Conservation (phyloP, 768 basidiomycete genomes). For the Boletus vinaceobasis region DNA sequence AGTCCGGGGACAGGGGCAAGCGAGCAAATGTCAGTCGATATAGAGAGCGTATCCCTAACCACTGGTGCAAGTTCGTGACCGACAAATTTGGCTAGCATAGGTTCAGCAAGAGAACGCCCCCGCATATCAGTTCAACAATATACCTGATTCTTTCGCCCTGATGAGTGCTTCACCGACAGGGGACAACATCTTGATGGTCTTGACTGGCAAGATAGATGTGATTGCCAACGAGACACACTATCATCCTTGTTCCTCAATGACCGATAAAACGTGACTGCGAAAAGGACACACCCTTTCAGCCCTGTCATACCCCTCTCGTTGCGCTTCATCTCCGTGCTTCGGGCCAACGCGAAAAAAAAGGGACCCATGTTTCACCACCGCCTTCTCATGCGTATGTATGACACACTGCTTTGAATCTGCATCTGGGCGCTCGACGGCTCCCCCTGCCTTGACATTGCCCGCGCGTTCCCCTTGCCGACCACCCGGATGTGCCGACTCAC, state of each 20-base stretch:
- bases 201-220: slow-evolving; percentile 22
- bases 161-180: slow-evolving; percentile 23
- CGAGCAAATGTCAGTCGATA: slow-evolving; percentile 37
- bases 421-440: background rate
- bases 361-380: slow-evolving; percentile 31
- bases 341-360: slow-evolving; percentile 19
- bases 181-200: slow-evolving; percentile 20
- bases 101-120: slow-evolving; percentile 1
- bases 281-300: slow-evolving; percentile 24
- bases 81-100: slow-evolving; percentile 27
- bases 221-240: slow-evolving; percentile 29
- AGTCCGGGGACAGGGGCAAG: slow-evolving; percentile 58
- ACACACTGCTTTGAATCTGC: background rate
- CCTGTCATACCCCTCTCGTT: slow-evolving; percentile 25
- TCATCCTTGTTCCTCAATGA: background rate
- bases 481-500: background rate
- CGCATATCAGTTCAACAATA: background rate
- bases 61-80: slow-evolving; percentile 34
- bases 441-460: background rate
- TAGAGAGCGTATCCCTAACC: slow-evolving; percentile 35
- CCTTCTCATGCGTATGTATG: slow-evolving; percentile 7
- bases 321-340: slow-evolving; percentile 14
- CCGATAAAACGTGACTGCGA: background rate
- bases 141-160: slow-evolving; percentile 21
- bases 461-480: background rate